A percentile compares a stretch with the other conserved stretches of the same genome.
Evolutionary conservation across 2,329 filamentous ascomycete genomes (phyloP).

Genomic region (Fusarium hostae): DNA sequence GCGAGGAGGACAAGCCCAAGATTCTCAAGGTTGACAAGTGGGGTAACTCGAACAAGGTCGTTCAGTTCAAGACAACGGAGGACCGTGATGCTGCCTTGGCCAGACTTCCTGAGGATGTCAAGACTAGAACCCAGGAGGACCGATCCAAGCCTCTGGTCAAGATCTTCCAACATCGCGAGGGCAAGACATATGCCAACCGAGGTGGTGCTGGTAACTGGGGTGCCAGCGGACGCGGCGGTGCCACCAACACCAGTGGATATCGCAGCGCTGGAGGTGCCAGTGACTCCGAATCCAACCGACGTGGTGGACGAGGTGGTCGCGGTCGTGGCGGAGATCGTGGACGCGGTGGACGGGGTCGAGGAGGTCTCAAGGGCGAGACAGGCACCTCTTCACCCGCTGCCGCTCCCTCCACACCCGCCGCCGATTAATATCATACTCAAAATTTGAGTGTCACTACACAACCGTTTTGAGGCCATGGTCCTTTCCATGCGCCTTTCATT

Average conservation of each 20-base stretch:
- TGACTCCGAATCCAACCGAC: slow-evolving; percentile 69
- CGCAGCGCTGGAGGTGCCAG: slow-evolving; percentile 84
- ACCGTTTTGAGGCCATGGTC: slow-evolving; percentile 26
- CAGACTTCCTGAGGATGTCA: slow-evolving; percentile 78
- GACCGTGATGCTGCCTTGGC: slow-evolving; percentile 84
- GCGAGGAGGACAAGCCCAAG: slow-evolving; percentile 84
- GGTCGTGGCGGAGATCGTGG: slow-evolving; percentile 69
- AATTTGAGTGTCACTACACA: slow-evolving; percentile 27
- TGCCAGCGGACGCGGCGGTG: slow-evolving; percentile 71
- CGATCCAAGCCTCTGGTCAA: slow-evolving; percentile 84
- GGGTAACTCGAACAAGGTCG: slow-evolving; percentile 83
- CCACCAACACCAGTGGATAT: slow-evolving; percentile 75
- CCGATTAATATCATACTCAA: slow-evolving; percentile 44
- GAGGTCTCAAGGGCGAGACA: slow-evolving; percentile 69
- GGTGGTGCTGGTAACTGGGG: slow-evolving; percentile 76
- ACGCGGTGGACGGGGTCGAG: slow-evolving; percentile 65
- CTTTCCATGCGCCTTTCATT: slow-evolving; percentile 19
- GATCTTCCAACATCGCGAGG: slow-evolving; percentile 79
- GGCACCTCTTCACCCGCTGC: slow-evolving; percentile 65
- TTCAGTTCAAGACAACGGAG: slow-evolving; percentile 82
- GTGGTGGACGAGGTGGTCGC: slow-evolving; percentile 66
- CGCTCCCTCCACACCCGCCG: slow-evolving; percentile 61
- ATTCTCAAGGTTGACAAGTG: slow-evolving; percentile 83
- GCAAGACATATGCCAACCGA: slow-evolving; percentile 65
- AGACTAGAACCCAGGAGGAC: slow-evolving; percentile 77